Percentiles rank a stretch among this genome's conserved stretches.
Conservation (phyloP, 805 yeast species). For the Saturnispora halmiae region DNA sequence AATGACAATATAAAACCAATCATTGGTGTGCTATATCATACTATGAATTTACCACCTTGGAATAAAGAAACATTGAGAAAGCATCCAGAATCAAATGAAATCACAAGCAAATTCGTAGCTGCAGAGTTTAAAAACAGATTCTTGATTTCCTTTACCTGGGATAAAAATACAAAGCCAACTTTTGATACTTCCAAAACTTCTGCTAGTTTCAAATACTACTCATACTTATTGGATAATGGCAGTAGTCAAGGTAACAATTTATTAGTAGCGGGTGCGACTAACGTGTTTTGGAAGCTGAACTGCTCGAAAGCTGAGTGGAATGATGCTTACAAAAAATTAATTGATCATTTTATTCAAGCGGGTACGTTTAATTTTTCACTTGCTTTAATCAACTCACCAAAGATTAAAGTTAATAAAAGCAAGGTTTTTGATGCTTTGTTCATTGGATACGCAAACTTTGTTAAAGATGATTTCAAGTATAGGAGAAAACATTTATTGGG, state of each 20-base stretch:
- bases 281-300: not conserved
- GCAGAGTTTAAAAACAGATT: not conserved
- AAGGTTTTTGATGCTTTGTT: not conserved
- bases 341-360: not conserved
- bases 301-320: not conserved
- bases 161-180: not conserved
- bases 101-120: not conserved
- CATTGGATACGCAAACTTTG: no score
- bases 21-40: not conserved
- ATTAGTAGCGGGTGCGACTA: not conserved
- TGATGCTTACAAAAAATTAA: not conserved
- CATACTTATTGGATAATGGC: not conserved
- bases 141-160: not conserved
- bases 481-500: no score
- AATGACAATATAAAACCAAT: not conserved
- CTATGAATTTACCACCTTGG: not conserved
- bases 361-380: conserved; percentile 1
- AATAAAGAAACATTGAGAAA: not conserved
- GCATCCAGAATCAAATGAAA: not conserved
- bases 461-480: no score
- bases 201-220: not conserved
- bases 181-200: not conserved
- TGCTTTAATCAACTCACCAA: not conserved
- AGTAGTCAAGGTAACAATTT: not conserved
- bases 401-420: not conserved